phyloP scores from a whole-genome alignment of 345 rosid species.

The Citrus medica region DNA sequence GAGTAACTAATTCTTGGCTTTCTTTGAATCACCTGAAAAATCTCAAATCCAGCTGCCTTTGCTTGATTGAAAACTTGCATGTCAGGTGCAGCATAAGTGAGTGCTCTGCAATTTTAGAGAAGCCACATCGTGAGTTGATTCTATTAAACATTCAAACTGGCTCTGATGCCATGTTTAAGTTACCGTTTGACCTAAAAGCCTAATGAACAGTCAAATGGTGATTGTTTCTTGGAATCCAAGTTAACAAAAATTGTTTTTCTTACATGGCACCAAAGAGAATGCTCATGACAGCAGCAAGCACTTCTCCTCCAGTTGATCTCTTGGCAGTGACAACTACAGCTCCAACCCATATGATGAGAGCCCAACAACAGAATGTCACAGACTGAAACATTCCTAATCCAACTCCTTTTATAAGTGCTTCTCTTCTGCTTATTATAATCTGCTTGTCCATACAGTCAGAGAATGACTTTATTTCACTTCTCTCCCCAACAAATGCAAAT shows the following conservation, averaged over 20 bases:
- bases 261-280: constrained; percentile 70
- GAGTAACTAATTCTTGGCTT: constrained; percentile 33
- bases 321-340: constrained; percentile 39
- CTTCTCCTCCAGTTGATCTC: constrained; percentile 49
- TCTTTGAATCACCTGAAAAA: constrained; percentile 46
- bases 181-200: background rate
- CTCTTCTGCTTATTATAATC: constrained; percentile 41
- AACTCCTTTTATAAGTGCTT: constrained; percentile 62
- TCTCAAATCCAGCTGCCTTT: constrained; percentile 60
- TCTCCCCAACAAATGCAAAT: constrained; percentile 61
- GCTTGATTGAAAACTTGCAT: constrained; percentile 66
- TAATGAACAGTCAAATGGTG: background rate
- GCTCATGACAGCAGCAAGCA: constrained; percentile 58
- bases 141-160: background rate
- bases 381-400: constrained; percentile 61
- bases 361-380: constrained; percentile 56
- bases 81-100: constrained; percentile 68
- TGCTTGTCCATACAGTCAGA: constrained; percentile 42
- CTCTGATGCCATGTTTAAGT: background rate
- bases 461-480: constrained; percentile 37
- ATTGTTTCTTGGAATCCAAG: background rate
- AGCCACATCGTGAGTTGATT: background rate
- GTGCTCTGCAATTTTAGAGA: constrained; percentile 36
- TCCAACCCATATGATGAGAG: constrained; percentile 56
- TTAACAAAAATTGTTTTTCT: constrained; percentile 8